Conservation (phyloP, 106 monocot genomes). For the Dendrobium huoshanense region DNA sequence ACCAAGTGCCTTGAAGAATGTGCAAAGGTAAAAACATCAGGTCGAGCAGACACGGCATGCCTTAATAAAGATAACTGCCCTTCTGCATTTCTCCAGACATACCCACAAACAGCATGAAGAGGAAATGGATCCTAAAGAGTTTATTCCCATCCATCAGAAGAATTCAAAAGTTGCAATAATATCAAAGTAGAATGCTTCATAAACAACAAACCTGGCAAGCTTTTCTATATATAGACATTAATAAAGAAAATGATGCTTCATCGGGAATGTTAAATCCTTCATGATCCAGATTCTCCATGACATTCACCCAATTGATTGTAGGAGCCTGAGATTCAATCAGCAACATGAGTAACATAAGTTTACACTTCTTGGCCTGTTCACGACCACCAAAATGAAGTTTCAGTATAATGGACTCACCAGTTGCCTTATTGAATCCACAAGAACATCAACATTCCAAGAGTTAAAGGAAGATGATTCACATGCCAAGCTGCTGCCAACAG, state of each 20-base stretch:
- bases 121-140: conserved; percentile 78
- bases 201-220: conserved; percentile 55
- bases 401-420: conserved; percentile 43
- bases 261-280: conserved; percentile 85
- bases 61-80: conserved; percentile 91
- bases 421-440: conserved; percentile 81
- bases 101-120: conserved; percentile 72
- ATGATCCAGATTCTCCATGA: conserved; percentile 82
- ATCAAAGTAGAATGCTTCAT: neutral
- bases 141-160: conserved; percentile 1
- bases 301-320: conserved; percentile 62
- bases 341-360: neutral
- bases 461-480: conserved; percentile 39
- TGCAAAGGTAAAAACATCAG: conserved; percentile 77
- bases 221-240: conserved; percentile 73
- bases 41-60: conserved; percentile 57
- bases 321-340: conserved; percentile 50
- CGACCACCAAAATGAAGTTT: neutral
- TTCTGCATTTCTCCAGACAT: conserved; percentile 84
- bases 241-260: conserved; percentile 57
- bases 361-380: conserved; percentile 3
- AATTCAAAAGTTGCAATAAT: neutral
- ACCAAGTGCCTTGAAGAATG: conserved; percentile 82
- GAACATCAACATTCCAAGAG: conserved; percentile 85
- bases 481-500: conserved; percentile 36